These are phyloP conservation scores for Sporothrix variecibatus DNA, from an alignment of 2,329 filamentous ascomycete species.

Conservation along the genomic window DNA sequence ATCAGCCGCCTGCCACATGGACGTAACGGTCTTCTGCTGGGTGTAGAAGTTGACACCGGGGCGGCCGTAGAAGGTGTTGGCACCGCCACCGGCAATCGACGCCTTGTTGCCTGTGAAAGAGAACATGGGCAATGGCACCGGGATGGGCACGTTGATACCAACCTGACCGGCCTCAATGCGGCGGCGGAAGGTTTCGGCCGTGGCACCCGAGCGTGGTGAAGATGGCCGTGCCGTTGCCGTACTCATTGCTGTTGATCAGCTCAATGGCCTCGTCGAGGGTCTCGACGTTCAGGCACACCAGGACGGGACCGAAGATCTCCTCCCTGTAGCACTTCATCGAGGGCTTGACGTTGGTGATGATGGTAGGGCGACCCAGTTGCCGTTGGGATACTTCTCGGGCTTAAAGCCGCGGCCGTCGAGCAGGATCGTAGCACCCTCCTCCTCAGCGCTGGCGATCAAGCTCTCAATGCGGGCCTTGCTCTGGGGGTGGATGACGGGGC, in stretches of 20 bases:
- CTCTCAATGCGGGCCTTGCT: conserved; percentile 77
- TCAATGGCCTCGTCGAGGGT: conserved; percentile 79
- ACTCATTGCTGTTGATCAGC: conserved; percentile 82
- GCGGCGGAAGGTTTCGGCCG: conserved; percentile 75
- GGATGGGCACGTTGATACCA: conserved; percentile 82
- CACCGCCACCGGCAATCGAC: conserved; percentile 86
- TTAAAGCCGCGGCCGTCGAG: conserved; percentile 76
- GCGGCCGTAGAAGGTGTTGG: conserved; percentile 93
- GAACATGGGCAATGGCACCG: conserved; percentile 70
- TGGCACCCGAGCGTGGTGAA: conserved; percentile 79
- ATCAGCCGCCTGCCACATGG: conserved; percentile 84
- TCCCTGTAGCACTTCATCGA: conserved; percentile 83
- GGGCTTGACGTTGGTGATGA: conserved; percentile 77
- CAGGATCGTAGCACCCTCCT: conserved; percentile 79
- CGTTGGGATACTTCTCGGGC: conserved; percentile 77
- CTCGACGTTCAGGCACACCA: conserved; percentile 77
- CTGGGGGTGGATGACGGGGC: conserved; percentile 78
- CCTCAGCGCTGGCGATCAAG: conserved; percentile 74
- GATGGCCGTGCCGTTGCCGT: conserved; percentile 83
- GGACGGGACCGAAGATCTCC: conserved; percentile 83
- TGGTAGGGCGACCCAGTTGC: conserved; percentile 83
- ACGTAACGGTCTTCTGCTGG: conserved; percentile 95
- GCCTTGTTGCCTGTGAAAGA: conserved; percentile 81
- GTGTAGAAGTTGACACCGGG: conserved; percentile 94
- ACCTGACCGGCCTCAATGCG: conserved; percentile 84